These are phyloP conservation scores for Moelleriella libera DNA, from an alignment of 2,329 filamentous ascomycete genomes.

Conservation along the genomic window DNA sequence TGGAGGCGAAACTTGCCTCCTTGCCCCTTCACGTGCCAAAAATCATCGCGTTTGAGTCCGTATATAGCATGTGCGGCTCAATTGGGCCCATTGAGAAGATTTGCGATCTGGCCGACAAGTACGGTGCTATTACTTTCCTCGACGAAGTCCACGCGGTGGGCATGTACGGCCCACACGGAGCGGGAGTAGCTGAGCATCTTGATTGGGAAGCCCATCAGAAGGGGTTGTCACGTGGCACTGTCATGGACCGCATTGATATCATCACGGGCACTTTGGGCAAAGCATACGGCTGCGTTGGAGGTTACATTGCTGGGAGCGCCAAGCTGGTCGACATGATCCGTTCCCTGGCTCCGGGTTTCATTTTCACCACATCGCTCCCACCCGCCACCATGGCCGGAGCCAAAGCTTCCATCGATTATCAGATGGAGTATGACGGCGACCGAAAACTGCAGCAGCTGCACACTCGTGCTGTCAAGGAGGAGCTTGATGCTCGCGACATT, in stretches of 20 bases:
- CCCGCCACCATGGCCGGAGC: slow-evolving; percentile 96
- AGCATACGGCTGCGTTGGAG: slow-evolving; percentile 93
- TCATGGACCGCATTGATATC: slow-evolving; percentile 95
- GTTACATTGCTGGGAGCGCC: slow-evolving; percentile 85
- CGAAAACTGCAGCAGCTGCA: slow-evolving; percentile 89
- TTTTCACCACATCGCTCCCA: slow-evolving; percentile 94
- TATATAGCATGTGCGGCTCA: slow-evolving; percentile 98
- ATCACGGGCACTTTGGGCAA: slow-evolving; percentile 96
- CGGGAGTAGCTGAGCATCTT: slow-evolving; percentile 92
- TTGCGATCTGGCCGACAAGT: slow-evolving; percentile 92
- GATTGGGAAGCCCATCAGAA: slow-evolving; percentile 78
- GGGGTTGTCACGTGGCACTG: slow-evolving; percentile 61
- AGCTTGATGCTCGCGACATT: slow-evolving; percentile 65
- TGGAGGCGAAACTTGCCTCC: slow-evolving; percentile 84
- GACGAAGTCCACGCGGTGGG: slow-evolving; percentile 98
- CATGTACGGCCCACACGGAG: slow-evolving; percentile 95
- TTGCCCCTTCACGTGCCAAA: slow-evolving; percentile 78
- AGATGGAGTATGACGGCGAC: slow-evolving; percentile 73
- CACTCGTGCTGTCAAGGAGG: slow-evolving; percentile 85
- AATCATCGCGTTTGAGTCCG: slow-evolving; percentile 97
- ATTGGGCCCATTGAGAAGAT: slow-evolving; percentile 93
- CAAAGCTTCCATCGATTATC: slow-evolving; percentile 83
- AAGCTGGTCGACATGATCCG: slow-evolving; percentile 86
- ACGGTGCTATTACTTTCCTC: slow-evolving; percentile 91
- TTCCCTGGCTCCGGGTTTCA: slow-evolving; percentile 91